A percentile compares a stretch with the other conserved stretches of the same genome.
These are phyloP conservation scores for Dendrocalamus sinicus DNA, from an alignment of 176 grass and related monocot species.

Conservation along the genomic window DNA sequence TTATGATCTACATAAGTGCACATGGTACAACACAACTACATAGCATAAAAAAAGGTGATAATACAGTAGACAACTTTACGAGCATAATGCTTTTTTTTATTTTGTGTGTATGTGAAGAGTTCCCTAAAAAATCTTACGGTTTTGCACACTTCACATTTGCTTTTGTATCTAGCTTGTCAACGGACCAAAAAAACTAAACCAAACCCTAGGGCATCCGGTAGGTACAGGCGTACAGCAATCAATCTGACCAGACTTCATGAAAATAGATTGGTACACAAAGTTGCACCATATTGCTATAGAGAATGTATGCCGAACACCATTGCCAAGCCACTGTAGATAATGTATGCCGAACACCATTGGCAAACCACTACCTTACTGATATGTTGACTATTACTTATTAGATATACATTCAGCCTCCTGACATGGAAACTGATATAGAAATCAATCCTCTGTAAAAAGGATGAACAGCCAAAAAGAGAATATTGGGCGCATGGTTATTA, in stretches of 20 bases:
- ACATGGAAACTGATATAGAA: neutral
- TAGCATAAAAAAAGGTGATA: conserved; percentile 11
- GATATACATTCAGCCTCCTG: neutral
- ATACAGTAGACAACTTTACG: neutral
- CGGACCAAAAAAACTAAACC: neutral
- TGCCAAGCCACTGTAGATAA: neutral
- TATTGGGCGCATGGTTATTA: neutral
- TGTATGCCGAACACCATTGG: neutral
- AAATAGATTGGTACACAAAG: neutral
- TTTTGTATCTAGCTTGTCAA: neutral
- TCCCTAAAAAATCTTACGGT: neutral
- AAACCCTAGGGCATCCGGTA: neutral
- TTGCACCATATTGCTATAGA: neutral
- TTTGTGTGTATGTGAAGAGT: neutral
- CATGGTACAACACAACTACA: neutral
- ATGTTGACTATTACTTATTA: neutral
- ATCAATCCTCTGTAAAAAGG: conserved; percentile 12
- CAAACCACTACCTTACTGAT: neutral
- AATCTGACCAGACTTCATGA: neutral
- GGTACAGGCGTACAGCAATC: neutral
- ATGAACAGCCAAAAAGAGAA: neutral
- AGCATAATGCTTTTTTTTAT: neutral
- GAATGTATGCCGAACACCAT: neutral
- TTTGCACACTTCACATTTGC: neutral
- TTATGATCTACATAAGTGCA: conserved; percentile 7